Evolutionary conservation across 2,329 filamentous ascomycete species (phyloP).

Genomic region (Aspergillus chevalieri): DNA sequence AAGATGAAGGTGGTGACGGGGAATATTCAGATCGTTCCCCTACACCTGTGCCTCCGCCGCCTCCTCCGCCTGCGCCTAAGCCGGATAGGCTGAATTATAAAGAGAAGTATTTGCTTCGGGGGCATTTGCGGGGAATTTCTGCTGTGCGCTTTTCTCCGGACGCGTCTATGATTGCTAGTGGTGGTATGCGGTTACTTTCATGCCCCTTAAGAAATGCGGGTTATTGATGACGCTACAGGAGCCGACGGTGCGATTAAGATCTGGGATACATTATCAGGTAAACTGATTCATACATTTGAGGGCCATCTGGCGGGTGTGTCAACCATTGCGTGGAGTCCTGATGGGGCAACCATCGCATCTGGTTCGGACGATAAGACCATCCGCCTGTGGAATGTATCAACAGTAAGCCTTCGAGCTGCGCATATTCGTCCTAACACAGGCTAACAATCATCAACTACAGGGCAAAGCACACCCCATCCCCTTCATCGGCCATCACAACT

Average conservation of each 20-base stretch:
- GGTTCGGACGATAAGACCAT: conserved; percentile 97
- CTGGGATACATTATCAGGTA: conserved; percentile 74
- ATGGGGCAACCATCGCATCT: conserved; percentile 78
- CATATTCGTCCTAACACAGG: not conserved
- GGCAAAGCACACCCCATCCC: conserved; percentile 54
- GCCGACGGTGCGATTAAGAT: conserved; percentile 88
- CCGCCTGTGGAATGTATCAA: conserved; percentile 72
- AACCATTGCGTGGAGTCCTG: conserved; percentile 88
- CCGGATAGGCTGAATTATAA: conserved; percentile 61
- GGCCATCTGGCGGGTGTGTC: conserved; percentile 91
- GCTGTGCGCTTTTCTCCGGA: conserved; percentile 88
- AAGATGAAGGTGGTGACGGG: conserved; percentile 1
- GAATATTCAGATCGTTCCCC: conserved; percentile 26
- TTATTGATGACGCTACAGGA: conserved; percentile 36
- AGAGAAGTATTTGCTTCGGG: conserved; percentile 63
- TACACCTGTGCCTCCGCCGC: conserved; percentile 34
- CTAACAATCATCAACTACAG: conserved; percentile 9
- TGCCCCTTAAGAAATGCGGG: not conserved
- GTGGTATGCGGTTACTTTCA: conserved; percentile 46
- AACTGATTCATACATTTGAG: conserved; percentile 79
- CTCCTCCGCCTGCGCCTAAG: conserved; percentile 40
- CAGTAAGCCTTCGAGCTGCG: conserved; percentile 28
- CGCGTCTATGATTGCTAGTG: conserved; percentile 81
- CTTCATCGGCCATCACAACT: conserved; percentile 87
- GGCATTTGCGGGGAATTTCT: conserved; percentile 73